Base-by-base conservation (phyloP, 495 filamentous ascomycete species). In the Podospora australis region DNA sequence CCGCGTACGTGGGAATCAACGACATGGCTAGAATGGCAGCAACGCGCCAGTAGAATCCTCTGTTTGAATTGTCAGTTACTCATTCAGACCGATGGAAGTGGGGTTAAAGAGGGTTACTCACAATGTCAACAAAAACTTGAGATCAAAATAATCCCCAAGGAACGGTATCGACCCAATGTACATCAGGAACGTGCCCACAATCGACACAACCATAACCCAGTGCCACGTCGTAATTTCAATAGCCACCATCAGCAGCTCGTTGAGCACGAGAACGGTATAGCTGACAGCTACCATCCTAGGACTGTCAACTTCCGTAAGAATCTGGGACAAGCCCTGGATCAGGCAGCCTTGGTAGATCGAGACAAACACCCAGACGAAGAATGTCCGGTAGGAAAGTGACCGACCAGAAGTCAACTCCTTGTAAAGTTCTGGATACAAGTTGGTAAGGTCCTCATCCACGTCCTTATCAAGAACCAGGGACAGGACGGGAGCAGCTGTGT, bases 151-250 rank as follows among this genome's bases (percentile, higher is more conserved):
- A 25, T 74, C 80, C 2, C 86, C 86, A 42, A 99, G 65, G 51
- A 96, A 91, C 13, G 94, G 94, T 21, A 99, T 72, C 47, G 80
- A 87, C 10, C 79, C 88, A 6, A 94, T 72, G 59, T 88, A 99
- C 29, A 90, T 51, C 24, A 86, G 51, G 16, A 83, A 79, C 0
- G 94, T 99, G 2, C 88, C 90, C 2, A 95, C 49, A 43, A 96
- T 78, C 35, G 77, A 81, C 50, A 90, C 67, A 29, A 94, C 82
- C 92, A 97, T 99, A 49, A 95, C 77, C 36, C 83, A 82, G 62
- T 99, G 94, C 94, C 94, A 97, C 6, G 94, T 99, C 8, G 88
- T 95, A 56, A 99, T 84, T 56, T 96, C 87, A 34, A 91, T 83
- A 4, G 90, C 90, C 9, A 96, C 92, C 94, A 99, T 99, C 39